Conservation (phyloP, 768 basidiomycete species). For the Lactarius psammicola region DNA sequence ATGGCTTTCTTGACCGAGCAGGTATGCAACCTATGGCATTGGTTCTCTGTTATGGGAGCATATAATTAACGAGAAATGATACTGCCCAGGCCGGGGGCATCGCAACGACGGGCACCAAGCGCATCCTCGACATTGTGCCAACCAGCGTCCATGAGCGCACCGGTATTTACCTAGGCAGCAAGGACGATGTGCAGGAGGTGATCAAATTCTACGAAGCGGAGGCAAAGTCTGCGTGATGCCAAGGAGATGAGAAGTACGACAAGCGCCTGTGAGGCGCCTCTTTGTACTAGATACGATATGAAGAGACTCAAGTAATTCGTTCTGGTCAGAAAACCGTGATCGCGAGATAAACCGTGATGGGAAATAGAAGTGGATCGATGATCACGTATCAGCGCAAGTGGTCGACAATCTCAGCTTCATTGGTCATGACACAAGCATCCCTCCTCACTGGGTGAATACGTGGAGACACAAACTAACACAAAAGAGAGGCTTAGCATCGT, state of each 20-base stretch:
- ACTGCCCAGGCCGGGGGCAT: slow-evolving; percentile 81
- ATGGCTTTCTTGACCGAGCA: slow-evolving; percentile 96
- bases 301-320: background rate
- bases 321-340: background rate
- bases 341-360: background rate
- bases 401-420: slow-evolving; percentile 73
- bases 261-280: background rate
- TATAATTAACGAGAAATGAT: slow-evolving; percentile 26
- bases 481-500: background rate
- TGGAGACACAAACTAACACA: slow-evolving; percentile 75
- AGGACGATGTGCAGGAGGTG: slow-evolving; percentile 89
- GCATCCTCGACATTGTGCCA: slow-evolving; percentile 89
- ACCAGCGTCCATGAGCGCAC: slow-evolving; percentile 88
- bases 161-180: slow-evolving; percentile 90
- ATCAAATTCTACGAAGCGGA: slow-evolving; percentile 73
- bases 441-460: slow-evolving; percentile 70
- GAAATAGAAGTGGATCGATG: background rate
- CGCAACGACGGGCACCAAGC: slow-evolving; percentile 91
- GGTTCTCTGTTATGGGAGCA: slow-evolving; percentile 10
- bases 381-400: slow-evolving; percentile 38
- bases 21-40: slow-evolving; percentile 42
- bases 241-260: slow-evolving; percentile 3
- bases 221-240: slow-evolving; percentile 19
- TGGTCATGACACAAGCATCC: slow-evolving; percentile 83
- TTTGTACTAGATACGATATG: background rate